These are phyloP conservation scores for Corynascus novoguineensis DNA, from an alignment of 495 filamentous ascomycete species.

Conservation along the genomic window DNA sequence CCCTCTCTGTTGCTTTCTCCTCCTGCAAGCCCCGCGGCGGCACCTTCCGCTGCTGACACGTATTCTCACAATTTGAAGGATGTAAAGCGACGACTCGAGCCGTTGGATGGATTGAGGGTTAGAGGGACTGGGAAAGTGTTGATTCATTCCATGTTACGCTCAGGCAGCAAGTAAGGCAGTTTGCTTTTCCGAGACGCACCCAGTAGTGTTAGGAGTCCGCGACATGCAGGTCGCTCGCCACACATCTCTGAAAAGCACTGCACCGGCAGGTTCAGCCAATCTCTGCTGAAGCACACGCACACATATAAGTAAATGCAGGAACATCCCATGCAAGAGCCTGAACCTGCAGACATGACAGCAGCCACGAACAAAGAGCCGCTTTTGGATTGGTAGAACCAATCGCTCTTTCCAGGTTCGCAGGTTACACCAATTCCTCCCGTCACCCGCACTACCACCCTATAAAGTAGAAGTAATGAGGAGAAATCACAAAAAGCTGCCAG, in stretches of 20 bases:
- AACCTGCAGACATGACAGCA: neutral
- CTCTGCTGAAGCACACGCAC: no score
- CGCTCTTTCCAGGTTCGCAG: neutral
- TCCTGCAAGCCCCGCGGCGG: neutral
- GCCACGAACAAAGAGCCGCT: neutral
- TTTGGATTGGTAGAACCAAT: neutral
- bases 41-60: neutral
- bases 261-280: no score
- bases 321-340: neutral
- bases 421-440: neutral
- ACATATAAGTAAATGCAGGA: conserved; percentile 1
- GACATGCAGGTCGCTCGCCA: no score
- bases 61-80: neutral
- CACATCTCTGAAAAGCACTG: no score
- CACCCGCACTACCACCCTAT: no score
- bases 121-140: no score
- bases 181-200: no score
- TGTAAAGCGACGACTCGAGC: neutral
- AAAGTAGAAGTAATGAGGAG: no score
- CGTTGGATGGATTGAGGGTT: neutral
- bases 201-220: no score
- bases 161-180: no score
- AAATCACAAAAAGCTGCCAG: no score
- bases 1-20: conserved; percentile 11
- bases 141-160: no score